phyloP scores from a whole-genome alignment of 1,139 yeast species.

The Scheffersomyces parashehatae region DNA sequence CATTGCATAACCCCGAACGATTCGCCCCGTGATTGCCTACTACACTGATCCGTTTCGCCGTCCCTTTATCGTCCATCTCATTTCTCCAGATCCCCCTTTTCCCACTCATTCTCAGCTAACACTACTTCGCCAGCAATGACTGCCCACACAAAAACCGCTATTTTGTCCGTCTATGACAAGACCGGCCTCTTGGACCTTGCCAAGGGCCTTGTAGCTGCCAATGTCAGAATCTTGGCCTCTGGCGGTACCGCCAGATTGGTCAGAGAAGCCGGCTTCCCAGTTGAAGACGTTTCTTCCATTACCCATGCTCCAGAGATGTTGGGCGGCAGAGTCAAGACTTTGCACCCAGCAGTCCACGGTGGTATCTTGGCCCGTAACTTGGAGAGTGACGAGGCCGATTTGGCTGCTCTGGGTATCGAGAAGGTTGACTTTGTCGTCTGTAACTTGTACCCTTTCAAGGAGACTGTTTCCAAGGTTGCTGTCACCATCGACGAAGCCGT shows the following conservation, averaged over 20 bases:
- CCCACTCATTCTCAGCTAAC: no score
- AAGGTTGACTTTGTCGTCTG: constrained; percentile 97
- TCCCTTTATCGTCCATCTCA: no score
- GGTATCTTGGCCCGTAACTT: constrained; percentile 95
- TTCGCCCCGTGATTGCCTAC: no score
- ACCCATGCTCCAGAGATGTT: constrained; percentile 99
- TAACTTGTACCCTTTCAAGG: constrained; percentile 96
- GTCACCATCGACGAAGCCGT: constrained; percentile 97
- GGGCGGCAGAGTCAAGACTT: constrained; percentile 96
- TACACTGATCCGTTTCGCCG: no score
- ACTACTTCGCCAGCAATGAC: constrained; percentile 21
- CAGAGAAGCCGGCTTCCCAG: constrained; percentile 97
- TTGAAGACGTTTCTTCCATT: constrained; percentile 89
- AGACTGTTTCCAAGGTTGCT: constrained; percentile 91
- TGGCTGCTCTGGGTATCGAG: constrained; percentile 83
- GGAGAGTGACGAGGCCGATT: constrained; percentile 86
- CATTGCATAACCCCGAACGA: no score
- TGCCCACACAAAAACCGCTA: constrained; percentile 74
- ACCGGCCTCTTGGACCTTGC: constrained; percentile 95
- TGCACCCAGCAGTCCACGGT: constrained; percentile 98
- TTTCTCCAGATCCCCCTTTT: no score
- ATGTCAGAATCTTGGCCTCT: constrained; percentile 90
- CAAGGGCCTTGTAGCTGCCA: constrained; percentile 84
- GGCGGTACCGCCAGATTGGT: constrained; percentile 96
- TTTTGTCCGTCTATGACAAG: constrained; percentile 94